These are phyloP conservation scores for Juncus effusus DNA, from an alignment of 176 grass and related monocot species.

Conservation along the genomic window DNA sequence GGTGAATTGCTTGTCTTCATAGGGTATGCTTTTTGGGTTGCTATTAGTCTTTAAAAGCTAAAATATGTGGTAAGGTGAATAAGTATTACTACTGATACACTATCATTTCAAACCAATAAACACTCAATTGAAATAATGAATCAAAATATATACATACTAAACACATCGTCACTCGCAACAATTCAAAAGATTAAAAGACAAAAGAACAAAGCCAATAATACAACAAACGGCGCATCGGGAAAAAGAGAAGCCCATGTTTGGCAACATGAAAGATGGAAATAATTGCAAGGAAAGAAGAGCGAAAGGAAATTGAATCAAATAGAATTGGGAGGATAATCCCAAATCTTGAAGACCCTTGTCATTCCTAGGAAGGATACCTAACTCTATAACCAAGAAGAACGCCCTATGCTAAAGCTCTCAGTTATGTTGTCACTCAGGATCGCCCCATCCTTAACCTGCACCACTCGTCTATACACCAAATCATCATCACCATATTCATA, in stretches of 20 bases:
- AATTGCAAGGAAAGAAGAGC: background rate
- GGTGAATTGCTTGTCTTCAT: background rate
- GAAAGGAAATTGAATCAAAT: background rate
- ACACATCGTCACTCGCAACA: too few relatives aligned
- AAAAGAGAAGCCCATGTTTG: slow-evolving; percentile 1
- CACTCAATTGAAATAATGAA: too few relatives aligned
- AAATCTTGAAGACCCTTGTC: too few relatives aligned
- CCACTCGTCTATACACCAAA: slow-evolving; percentile 30
- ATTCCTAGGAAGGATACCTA: too few relatives aligned
- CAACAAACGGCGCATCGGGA: background rate
- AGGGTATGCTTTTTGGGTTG: too few relatives aligned
- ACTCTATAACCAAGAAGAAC: background rate
- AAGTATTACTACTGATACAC: too few relatives aligned
- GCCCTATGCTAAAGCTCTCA: slow-evolving; percentile 25
- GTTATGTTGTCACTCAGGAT: slow-evolving; percentile 67
- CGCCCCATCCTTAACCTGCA: slow-evolving; percentile 45
- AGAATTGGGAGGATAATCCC: background rate
- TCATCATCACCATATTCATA: slow-evolving; percentile 51
- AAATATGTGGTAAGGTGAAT: too few relatives aligned
- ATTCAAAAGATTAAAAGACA: background rate
- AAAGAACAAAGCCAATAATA: background rate
- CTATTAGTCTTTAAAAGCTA: too few relatives aligned
- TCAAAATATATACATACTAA: too few relatives aligned
- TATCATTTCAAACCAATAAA: too few relatives aligned
- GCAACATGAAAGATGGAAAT: background rate